Base-by-base conservation (phyloP, 2,329 filamentous ascomycete species). In the Alternaria infectoria region DNA sequence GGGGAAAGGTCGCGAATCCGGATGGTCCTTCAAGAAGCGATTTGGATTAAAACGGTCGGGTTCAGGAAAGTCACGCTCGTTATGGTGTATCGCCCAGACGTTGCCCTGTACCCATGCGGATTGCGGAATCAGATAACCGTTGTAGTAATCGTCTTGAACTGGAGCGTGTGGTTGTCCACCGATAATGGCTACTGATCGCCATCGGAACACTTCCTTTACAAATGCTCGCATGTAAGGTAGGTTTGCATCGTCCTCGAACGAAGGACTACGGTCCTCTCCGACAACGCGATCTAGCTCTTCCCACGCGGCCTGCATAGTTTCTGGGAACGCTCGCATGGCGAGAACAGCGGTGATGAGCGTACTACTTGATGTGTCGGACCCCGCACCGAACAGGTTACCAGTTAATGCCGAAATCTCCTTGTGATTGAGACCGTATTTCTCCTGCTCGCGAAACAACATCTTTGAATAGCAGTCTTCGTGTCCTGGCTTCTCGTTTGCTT, bases 71-170 rank as follows among this genome's bases (percentile, higher is more conserved):
- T 79, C 75, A 6, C 71, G 62, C 12, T 78, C 73, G 62, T 82
- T 78, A 51, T 76, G 79, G 46, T 82, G 80, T 56, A 82, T 80
- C 0, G 79, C 76, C 80, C 81, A 83, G 1, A 79, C 78, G 46
- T 82, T 81, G n/a, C 74, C 73, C 64, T 78, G 74, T 15, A 81
- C 69, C 68, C 81, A 79, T 1, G 79, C 79, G 6, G 74, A 74
- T 56, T 81, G 79, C 0, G 80, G 81, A 13, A 83, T 77, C 19
- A 78, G 62, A 36, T 74, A 80, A 9, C 79, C 81, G 23, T 77
- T 77, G 62, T 77, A 79, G 58, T 77, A 77, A 57, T 79, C 77
- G 40, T 79, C 75, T 55, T 76, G 71, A 0, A 71, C 64, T 4
- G 77, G 75, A 4, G 77, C 77, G 62, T 80, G 78, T 17, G 77